Evolutionary conservation across 768 basidiomycete genomes (phyloP), one percentile per base, ranked within the genome.

Genomic region (Mycena venus): DNA sequence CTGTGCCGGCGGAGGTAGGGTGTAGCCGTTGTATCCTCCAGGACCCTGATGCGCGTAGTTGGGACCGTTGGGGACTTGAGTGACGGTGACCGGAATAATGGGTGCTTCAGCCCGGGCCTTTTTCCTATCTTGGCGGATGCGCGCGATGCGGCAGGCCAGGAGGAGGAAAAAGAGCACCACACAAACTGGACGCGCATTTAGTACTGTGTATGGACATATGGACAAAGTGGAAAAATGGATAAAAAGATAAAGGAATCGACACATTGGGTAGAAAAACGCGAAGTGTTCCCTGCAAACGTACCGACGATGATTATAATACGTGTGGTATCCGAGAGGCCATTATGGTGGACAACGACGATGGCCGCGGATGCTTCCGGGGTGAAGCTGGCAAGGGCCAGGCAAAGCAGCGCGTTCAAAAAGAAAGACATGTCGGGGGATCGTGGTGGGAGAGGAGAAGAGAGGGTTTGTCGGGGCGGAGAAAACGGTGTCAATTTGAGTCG

Each of bases 381-480:
- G 38, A 70, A 63, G 31, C 51, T 25, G n/a, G 51, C 61, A 21
- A 70, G 31, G 34, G 31, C 44, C 17, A 70, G 49, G n/a, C 8
- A 29, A 38, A 62, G 27, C 1, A 70, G 49, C 8, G 61, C 51
- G 36, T 53, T 53, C 12, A 31, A 15, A 31, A 53, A 27, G 61
- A 70, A 40, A 2, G 61, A 31, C 69, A 73, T 73, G 75, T 93
- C 92, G 86, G 7, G 2, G 42, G 12, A 17, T 15, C 15, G 17
- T 44, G 42, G 42, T 19, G 17, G 29, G 8, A 8, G 55, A 17
- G 29, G 25, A 29, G 12, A 14, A 23, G 23, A 53, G 23, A 12
- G 51, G 6, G 7, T 29, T 12, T 42, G 42, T 17, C 15, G 42
- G 42, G 42, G 42, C 42, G 42, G 42, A 17, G 19, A 17, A 17